Conservation (phyloP, 1,139 yeast species). For the Debaryomyces sp. region DNA sequence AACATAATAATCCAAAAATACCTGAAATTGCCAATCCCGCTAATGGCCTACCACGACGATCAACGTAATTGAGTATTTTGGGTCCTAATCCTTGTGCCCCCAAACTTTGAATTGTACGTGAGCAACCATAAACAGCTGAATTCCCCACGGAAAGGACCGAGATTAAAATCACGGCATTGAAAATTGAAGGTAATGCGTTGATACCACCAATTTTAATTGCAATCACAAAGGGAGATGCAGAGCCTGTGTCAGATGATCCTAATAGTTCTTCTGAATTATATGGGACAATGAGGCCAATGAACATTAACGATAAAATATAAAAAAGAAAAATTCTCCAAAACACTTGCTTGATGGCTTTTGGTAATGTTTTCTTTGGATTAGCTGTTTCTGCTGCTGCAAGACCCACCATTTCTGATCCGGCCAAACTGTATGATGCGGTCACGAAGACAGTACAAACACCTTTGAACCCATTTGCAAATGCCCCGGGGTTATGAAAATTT, state of each 20-base stretch:
- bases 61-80: constrained; percentile 35
- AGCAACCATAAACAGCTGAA: constrained; percentile 48
- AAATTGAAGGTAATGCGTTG: constrained; percentile 44
- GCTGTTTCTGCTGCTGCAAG: constrained; percentile 46
- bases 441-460: constrained; percentile 47
- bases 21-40: constrained; percentile 38
- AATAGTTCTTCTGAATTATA: constrained; percentile 32
- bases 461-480: constrained; percentile 45
- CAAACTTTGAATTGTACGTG: constrained; percentile 43
- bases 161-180: constrained; percentile 45
- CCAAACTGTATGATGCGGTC: constrained; percentile 45
- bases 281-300: constrained; percentile 43
- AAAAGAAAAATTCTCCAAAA: constrained; percentile 48
- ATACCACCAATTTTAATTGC: constrained; percentile 59
- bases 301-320: constrained; percentile 41
- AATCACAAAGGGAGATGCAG: constrained; percentile 59
- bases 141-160: constrained; percentile 48
- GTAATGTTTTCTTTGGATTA: constrained; percentile 38
- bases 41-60: constrained; percentile 45
- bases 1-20: constrained; percentile 41
- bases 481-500: constrained; percentile 66
- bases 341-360: constrained; percentile 46
- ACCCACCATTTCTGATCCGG: constrained; percentile 52
- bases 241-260: constrained; percentile 31
- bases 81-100: constrained; percentile 49